Conservation (phyloP, 139 green algal genomes). For the Pycnococcus provasolii region DNA sequence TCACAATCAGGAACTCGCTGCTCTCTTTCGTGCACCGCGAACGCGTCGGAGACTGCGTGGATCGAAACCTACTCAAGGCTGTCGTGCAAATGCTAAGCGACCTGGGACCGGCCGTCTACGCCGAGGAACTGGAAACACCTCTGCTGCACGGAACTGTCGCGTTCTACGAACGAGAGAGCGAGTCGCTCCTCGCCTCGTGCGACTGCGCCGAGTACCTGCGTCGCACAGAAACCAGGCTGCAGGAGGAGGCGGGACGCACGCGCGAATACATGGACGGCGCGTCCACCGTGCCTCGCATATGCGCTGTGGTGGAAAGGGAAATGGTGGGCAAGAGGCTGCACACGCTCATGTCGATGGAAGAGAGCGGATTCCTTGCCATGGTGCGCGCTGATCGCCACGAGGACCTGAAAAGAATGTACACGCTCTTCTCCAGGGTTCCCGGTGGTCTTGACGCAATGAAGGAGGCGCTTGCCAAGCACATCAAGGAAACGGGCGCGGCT, state of each 20-base stretch:
- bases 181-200: conserved; percentile 53
- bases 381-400: background rate
- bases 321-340: conserved; percentile 75
- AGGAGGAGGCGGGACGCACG: conserved; percentile 79
- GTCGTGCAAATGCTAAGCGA: conserved; percentile 87
- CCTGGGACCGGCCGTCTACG: conserved; percentile 61
- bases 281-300: conserved; percentile 49
- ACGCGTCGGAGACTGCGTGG: conserved; percentile 70
- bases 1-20: conserved; percentile 51
- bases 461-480: conserved; percentile 40
- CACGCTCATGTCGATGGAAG: conserved; percentile 81
- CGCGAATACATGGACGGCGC: conserved; percentile 62
- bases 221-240: conserved; percentile 63
- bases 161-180: conserved; percentile 79
- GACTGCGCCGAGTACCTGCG: conserved; percentile 83
- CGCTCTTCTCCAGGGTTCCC: conserved; percentile 64
- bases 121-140: conserved; percentile 79
- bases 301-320: conserved; percentile 65
- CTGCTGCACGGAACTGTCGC: conserved; percentile 70
- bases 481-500: conserved; percentile 44
- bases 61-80: conserved; percentile 59
- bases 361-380: background rate
- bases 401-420: conserved; percentile 81
- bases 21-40: conserved; percentile 61
- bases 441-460: conserved; percentile 56